Base-by-base conservation (phyloP, 495 filamentous ascomycete genomes). In the Penicillium alfredii region DNA sequence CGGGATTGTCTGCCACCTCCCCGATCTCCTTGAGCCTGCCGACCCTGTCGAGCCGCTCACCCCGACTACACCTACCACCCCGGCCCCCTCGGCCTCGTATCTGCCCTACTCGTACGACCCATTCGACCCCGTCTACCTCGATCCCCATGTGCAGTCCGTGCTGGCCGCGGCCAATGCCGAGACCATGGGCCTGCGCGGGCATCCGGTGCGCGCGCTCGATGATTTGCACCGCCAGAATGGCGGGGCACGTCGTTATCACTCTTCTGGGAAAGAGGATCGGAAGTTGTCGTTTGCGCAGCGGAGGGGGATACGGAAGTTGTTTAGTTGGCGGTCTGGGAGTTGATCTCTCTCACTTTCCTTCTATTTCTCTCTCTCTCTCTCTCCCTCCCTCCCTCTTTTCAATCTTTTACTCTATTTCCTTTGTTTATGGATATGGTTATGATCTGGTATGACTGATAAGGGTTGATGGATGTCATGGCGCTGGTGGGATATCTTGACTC, bases 81-180 rank as follows among this genome's bases (percentile, higher is more conserved):
- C 6, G 12, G 23, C 14, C 30, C 33, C 12, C 31, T 31, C 6
- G 15, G 21, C 12, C 15, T 21, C 15, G 10, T 10, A 25, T n/a
- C 23, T 3, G 8, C 23, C 26, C 14, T 23, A 7, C 18, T 17
- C 17, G 34, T 25, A 33, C 30, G 30, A 33, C 25, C 41, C 50
- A 8, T 57, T 54, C 13, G 50, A 54, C 17, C 46, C 47, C 0
- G 33, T 57, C 12, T 55, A 42, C 24, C 35, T 51, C 8, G 53
- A 57, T 14, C 53, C 53, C 8, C 53, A 57, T 33, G 46, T 57
- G 4, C 53, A 51, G 35, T 54, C 50, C 16, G 53, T 57, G 4
- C 47, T 57, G 13, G 53, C 53, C 14, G 53, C 53, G 19, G 53
- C 53, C 21, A 57, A 54, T 9, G 53, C 53, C 3, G 49, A 57